Evolutionary conservation across 2,329 filamentous ascomycete species (phyloP).

Genomic region (Calonectria hongkongensis): DNA sequence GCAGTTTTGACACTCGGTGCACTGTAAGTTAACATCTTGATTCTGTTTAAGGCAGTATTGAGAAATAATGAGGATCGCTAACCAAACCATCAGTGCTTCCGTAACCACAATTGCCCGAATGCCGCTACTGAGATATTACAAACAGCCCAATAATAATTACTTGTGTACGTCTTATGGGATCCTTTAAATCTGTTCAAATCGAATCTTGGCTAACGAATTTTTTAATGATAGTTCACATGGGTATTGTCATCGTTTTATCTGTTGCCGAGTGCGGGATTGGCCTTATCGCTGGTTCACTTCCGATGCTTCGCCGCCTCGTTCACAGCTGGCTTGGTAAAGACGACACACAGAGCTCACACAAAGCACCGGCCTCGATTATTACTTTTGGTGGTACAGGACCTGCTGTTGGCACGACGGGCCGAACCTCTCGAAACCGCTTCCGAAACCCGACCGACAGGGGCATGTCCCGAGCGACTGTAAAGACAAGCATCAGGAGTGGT

Average conservation of each 20-base stretch:
- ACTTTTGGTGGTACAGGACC: neutral
- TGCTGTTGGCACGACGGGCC: neutral
- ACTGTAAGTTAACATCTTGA: neutral
- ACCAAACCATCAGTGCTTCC: neutral
- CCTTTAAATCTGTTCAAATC: neutral
- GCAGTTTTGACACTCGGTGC: neutral
- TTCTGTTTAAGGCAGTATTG: no score
- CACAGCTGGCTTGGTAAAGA: neutral
- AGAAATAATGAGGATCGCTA: neutral
- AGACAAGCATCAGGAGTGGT: neutral
- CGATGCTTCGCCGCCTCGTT: constrained; percentile 16
- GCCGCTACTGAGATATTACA: neutral
- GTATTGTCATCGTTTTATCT: neutral
- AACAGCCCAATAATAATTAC: constrained; percentile 8
- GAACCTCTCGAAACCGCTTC: constrained; percentile 11
- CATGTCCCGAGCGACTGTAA: neutral
- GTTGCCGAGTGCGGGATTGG: constrained; percentile 3
- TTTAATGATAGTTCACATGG: neutral
- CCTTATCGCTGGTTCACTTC: neutral
- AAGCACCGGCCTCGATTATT: neutral
- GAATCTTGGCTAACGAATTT: neutral
- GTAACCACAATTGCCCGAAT: constrained; percentile 2
- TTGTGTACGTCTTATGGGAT: neutral
- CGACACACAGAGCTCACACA: neutral
- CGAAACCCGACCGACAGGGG: constrained; percentile 18